Evolutionary conservation across 805 yeast genomes (phyloP).

Genomic region (Danielia reshetovae): DNA sequence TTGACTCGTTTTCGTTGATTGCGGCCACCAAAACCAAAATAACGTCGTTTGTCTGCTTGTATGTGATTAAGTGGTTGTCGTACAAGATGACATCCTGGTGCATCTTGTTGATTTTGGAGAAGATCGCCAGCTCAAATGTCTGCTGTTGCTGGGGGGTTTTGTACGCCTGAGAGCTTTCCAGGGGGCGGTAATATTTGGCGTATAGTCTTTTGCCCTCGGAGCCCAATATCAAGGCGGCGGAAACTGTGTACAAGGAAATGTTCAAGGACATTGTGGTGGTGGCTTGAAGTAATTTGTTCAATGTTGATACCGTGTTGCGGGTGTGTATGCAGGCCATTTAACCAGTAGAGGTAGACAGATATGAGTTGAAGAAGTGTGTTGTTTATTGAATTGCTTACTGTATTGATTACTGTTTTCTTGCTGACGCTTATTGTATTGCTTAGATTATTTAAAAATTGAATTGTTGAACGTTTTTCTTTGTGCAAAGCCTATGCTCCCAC

Average conservation of each 20-base stretch:
- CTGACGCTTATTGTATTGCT: too few species aligned
- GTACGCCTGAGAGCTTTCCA: slow-evolving; percentile 30
- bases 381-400: too few species aligned
- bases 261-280: slow-evolving; percentile 36
- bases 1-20: slow-evolving; percentile 78
- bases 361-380: too few species aligned
- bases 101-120: slow-evolving; percentile 73
- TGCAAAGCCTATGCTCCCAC: slow-evolving; percentile 19
- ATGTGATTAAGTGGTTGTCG: slow-evolving; percentile 78
- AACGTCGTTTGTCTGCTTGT: slow-evolving; percentile 79
- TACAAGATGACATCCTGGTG: slow-evolving; percentile 76
- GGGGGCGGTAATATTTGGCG: slow-evolving; percentile 79
- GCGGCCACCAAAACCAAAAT: slow-evolving; percentile 68
- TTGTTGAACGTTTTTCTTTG: too few species aligned
- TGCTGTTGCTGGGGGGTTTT: slow-evolving; percentile 59
- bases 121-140: slow-evolving; percentile 70
- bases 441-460: too few species aligned
- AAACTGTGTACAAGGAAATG: slow-evolving; percentile 73
- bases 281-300: slow-evolving; percentile 1
- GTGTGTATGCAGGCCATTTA: neutral
- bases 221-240: slow-evolving; percentile 79
- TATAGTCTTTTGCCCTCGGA: slow-evolving; percentile 73
- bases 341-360: too few species aligned
- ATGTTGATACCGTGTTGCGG: slow-evolving; percentile 3
- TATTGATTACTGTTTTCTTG: too few species aligned